Evolutionary conservation across 305 asterid species (phyloP), one percentile per base, ranked within the genome.

Genomic region (Andrographis paniculata): DNA sequence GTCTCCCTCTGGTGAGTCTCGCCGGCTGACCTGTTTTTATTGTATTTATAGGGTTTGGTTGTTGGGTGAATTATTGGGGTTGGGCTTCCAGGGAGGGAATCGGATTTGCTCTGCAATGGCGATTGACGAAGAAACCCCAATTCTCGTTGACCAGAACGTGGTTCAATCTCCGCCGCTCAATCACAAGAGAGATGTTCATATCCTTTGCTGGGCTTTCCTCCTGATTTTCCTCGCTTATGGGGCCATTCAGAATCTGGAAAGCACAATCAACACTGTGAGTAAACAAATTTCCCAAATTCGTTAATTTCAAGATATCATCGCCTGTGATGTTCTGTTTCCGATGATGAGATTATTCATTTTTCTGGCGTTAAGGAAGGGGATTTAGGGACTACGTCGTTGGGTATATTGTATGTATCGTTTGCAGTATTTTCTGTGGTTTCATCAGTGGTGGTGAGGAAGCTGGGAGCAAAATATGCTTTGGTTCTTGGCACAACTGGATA

Each of bases 241-340:
- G 14, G 99, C 99, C 63, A 87, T 82, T 59, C 99, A 91, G 82
- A 91, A 91, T 72, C 63, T 91, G 77, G 85, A 86, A 59, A 83
- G 94, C 60, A 83, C 99, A 19, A 82, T 91, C 48, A 91, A 86
- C 70, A 71, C 85, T 46, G 98, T 86, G 65, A 42, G 58, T 23
- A 17, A 22, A 6, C 1, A 3, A 6, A 6, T 17, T 19, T 15
- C 5, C 16, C 49, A 41, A 14, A 5, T 14, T 9, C 12, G n/a
- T 3, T 15, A 5, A n/a, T 6, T 24, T 30, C 19, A n/a, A 1
- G 17, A 48, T 49, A 18, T 57, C 14, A 11, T 31, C 17, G n/a
- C 1, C 23, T 16, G 10, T 63, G 9, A 18, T 14, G 11, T 31
- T 5, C 30, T 55, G 36, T 42, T 55, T 43, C 46, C 43, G 9